Evolutionary conservation across 2,329 filamentous ascomycete species (phyloP).

Genomic region (Talaromyces sp.): DNA sequence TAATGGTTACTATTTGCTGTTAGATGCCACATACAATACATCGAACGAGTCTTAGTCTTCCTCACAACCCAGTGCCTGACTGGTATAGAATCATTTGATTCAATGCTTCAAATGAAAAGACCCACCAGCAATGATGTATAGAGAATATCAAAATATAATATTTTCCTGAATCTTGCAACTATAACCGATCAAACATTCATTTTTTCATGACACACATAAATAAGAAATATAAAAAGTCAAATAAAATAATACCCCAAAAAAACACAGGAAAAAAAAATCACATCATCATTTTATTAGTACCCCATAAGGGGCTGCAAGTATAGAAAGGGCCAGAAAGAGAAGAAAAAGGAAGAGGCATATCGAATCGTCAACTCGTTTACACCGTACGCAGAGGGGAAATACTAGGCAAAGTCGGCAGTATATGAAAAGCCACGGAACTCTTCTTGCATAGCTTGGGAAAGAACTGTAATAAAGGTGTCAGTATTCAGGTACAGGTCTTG

Average conservation of each 20-base stretch:
- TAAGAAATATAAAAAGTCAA: not conserved
- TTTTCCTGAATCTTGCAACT: not conserved
- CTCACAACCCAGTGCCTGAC: no score
- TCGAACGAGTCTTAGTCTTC: no score
- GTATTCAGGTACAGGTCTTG: slow-evolving; percentile 9
- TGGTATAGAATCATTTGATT: no score
- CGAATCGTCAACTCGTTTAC: not conserved
- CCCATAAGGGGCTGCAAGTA: not conserved
- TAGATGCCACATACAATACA: no score
- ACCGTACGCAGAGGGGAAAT: not conserved
- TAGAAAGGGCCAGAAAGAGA: not conserved
- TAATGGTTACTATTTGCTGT: no score
- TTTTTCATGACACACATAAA: not conserved
- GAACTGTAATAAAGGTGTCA: slow-evolving; percentile 52
- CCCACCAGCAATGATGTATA: not conserved
- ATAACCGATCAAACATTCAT: not conserved
- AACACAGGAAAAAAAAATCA: not conserved
- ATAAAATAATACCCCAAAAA: not conserved
- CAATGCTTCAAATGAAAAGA: not conserved
- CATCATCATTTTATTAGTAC: not conserved
- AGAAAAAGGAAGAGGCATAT: not conserved
- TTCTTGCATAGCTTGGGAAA: slow-evolving; percentile 98
- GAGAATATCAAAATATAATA: not conserved
- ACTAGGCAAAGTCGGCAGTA: slow-evolving; percentile 78
- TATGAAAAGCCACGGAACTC: slow-evolving; percentile 99